These are phyloP conservation scores for Pisolithus marmoratus DNA, from an alignment of 768 basidiomycete genomes.

Conservation along the genomic window DNA sequence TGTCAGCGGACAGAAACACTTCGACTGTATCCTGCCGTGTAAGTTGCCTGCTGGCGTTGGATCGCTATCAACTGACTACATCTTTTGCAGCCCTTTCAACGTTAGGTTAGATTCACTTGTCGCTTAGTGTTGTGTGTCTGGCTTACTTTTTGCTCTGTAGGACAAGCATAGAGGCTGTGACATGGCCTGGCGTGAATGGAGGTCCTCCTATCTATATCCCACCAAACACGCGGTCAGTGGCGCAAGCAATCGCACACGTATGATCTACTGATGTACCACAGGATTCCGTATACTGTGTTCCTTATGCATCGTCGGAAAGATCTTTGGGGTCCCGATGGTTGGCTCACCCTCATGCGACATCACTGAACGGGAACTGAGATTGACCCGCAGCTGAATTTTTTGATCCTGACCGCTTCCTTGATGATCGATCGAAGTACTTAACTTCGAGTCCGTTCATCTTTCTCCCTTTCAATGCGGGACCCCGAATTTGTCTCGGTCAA, in stretches of 20 bases:
- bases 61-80: background rate
- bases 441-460: constrained; percentile 63
- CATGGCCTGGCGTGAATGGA: constrained; percentile 19
- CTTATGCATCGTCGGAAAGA: constrained; percentile 35
- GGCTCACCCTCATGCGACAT: background rate
- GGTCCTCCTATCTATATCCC: constrained; percentile 29
- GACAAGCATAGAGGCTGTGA: constrained; percentile 14
- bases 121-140: background rate
- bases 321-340: constrained; percentile 35
- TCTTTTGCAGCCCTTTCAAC: constrained; percentile 20
- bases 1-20: constrained; percentile 19
- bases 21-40: constrained; percentile 28
- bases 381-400: constrained; percentile 32
- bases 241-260: background rate
- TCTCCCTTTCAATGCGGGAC: constrained; percentile 63
- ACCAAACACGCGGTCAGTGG: constrained; percentile 21
- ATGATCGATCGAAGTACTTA: constrained; percentile 50
- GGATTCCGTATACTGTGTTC: constrained; percentile 18
- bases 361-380: background rate
- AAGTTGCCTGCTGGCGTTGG: constrained; percentile 1
- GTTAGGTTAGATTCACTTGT: constrained; percentile 6
- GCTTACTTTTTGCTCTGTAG: constrained; percentile 8
- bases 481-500: constrained; percentile 56
- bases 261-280: constrained; percentile 1
- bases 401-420: constrained; percentile 63